Percentiles rank a stretch among this genome's conserved stretches.
Conservation (phyloP, 2,329 filamentous ascomycete genomes). For the Purpureocillium lavendulum region DNA sequence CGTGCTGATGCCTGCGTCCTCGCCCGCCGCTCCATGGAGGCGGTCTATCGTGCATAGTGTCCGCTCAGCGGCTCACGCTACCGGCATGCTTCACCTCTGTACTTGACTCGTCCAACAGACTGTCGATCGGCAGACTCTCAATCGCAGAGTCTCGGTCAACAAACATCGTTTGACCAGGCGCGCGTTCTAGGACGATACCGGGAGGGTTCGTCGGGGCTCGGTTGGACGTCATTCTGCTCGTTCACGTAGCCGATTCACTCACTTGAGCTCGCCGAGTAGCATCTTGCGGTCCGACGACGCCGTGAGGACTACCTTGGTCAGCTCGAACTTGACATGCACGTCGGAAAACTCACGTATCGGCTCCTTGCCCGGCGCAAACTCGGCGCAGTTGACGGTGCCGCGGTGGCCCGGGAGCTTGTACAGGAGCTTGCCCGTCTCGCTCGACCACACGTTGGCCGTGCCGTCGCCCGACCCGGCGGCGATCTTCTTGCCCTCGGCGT, state of each 20-base stretch:
- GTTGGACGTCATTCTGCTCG: background rate
- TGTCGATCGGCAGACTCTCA: no score
- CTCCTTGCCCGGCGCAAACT: conserved; percentile 78
- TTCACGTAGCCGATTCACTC: conserved; percentile 23
- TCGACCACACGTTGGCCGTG: conserved; percentile 86
- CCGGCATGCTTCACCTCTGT: no score
- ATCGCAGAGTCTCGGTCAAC: no score
- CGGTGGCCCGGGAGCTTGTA: conserved; percentile 96
- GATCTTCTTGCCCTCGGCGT: conserved; percentile 74
- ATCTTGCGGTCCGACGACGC: conserved; percentile 84
- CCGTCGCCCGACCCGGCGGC: conserved; percentile 85
- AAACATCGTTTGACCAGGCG: no score
- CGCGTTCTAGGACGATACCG: no score
- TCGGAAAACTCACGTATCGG: conserved; percentile 60
- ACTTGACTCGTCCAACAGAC: no score
- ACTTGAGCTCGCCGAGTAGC: conserved; percentile 68
- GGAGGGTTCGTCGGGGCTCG: no score
- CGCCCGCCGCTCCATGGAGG: no score
- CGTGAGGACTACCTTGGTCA: conserved; percentile 63
- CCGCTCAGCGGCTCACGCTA: no score
- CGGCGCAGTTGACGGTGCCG: conserved; percentile 88
- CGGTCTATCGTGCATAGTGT: no score
- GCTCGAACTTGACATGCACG: conserved; percentile 4
- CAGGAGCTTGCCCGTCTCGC: conserved; percentile 76
- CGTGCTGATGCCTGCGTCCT: no score